These are phyloP conservation scores for Globisporangium camurandrum DNA, from an alignment of 352 stramenopile genomes.

Conservation along the genomic window DNA sequence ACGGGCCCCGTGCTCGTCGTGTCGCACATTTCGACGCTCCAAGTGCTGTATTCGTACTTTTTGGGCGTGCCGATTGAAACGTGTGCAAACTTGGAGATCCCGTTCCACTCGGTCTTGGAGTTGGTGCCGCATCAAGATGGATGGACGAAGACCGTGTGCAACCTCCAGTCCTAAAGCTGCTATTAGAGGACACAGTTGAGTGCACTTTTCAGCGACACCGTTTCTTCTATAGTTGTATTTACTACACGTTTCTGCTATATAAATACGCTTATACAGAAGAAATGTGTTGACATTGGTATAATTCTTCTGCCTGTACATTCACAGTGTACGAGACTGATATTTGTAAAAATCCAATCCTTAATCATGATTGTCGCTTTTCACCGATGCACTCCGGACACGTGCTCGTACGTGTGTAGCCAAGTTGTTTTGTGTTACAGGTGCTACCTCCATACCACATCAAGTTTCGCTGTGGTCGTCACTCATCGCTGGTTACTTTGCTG, in stretches of 20 bases:
- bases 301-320: too few relatives aligned
- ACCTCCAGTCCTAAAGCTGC: constrained; percentile 37
- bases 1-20: constrained; percentile 81
- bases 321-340: too few relatives aligned
- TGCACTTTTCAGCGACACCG: constrained; percentile 1
- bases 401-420: too few relatives aligned
- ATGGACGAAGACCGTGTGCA: constrained; percentile 84
- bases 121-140: constrained; percentile 71
- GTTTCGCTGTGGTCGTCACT: too few relatives aligned
- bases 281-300: too few relatives aligned
- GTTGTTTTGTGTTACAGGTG: too few relatives aligned
- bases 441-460: too few relatives aligned
- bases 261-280: too few relatives aligned
- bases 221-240: constrained; percentile 1
- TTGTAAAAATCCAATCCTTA: too few relatives aligned
- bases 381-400: too few relatives aligned
- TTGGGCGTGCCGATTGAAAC: constrained; percentile 71
- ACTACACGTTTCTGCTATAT: not conserved
- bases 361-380: too few relatives aligned
- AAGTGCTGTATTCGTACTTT: constrained; percentile 87
- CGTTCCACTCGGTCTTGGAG: constrained; percentile 80
- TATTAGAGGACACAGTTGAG: not conserved
- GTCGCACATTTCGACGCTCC: constrained; percentile 78
- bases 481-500: too few relatives aligned
- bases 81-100: constrained; percentile 71